Evolutionary conservation across 495 filamentous ascomycete species (phyloP).

Genomic region (Xylona heveae): DNA sequence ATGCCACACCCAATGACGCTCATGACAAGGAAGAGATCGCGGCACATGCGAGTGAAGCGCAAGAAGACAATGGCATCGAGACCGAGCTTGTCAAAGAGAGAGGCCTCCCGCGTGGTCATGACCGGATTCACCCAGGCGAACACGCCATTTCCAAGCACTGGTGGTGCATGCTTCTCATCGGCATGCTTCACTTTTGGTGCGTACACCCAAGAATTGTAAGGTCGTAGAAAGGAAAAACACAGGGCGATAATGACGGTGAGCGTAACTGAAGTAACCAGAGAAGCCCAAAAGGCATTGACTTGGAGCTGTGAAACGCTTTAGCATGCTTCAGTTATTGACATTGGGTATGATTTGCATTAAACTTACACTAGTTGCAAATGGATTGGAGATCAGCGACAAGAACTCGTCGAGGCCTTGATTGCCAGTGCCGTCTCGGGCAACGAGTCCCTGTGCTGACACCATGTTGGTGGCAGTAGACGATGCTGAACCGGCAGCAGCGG

Average conservation of each 20-base stretch:
- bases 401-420: constrained; percentile 2
- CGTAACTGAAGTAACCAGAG: constrained; percentile 62
- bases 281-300: constrained; percentile 48
- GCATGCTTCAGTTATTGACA: background rate
- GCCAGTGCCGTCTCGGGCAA: no score
- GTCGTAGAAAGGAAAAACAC: constrained; percentile 72
- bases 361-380: constrained; percentile 5
- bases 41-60: constrained; percentile 75
- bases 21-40: constrained; percentile 64
- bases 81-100: constrained; percentile 57
- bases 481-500: no score
- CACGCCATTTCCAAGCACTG: constrained; percentile 64
- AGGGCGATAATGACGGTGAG: constrained; percentile 49
- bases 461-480: no score
- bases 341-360: constrained; percentile 1
- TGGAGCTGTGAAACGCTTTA: constrained; percentile 22
- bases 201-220: constrained; percentile 78
- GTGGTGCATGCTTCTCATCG: constrained; percentile 81
- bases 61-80: constrained; percentile 84
- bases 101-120: constrained; percentile 48
- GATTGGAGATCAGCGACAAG: constrained; percentile 4
- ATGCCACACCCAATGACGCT: constrained; percentile 54
- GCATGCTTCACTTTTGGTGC: constrained; percentile 86
- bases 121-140: constrained; percentile 74
- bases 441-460: no score